Percentiles rank a stretch among this genome's conserved stretches.
Conservation (phyloP, 257 asterid species). For the Rhazya stricta region DNA sequence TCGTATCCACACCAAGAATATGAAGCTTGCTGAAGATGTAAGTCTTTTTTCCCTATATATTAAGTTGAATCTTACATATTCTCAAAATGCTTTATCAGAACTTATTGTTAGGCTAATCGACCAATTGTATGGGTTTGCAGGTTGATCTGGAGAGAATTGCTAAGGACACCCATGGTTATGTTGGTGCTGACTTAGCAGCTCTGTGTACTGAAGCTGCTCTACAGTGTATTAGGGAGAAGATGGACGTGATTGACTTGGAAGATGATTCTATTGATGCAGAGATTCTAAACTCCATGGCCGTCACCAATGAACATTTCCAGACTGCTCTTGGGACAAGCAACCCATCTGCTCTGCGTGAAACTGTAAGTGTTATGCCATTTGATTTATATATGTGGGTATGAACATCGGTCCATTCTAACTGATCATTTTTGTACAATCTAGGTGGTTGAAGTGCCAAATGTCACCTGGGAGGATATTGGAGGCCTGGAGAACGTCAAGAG, state of each 20-base stretch:
- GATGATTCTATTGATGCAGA: conserved; percentile 89
- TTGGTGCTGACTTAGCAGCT: conserved; percentile 96
- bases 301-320: conserved; percentile 77
- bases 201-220: conserved; percentile 93
- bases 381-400: neutral
- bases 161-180: conserved; percentile 85
- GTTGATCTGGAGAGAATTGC: conserved; percentile 81
- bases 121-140: conserved; percentile 29
- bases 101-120: neutral
- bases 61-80: neutral
- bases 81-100: neutral
- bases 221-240: conserved; percentile 94
- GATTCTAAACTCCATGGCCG: conserved; percentile 90
- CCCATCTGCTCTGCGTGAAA: conserved; percentile 92
- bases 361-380: conserved; percentile 36
- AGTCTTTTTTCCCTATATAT: conserved; percentile 12
- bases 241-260: conserved; percentile 90
- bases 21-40: conserved; percentile 90
- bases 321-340: conserved; percentile 95
- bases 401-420: conserved; percentile 5
- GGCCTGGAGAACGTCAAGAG: conserved; percentile 89
- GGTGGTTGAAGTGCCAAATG: conserved; percentile 95
- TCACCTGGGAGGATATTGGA: conserved; percentile 80
- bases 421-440: conserved; percentile 19
- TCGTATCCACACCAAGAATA: conserved; percentile 86